A percentile compares a stretch with the other conserved stretches of the same genome.
Evolutionary conservation across 371 early-diverging fungal species (phyloP).

Genomic region (Chytridium lagenaria): DNA sequence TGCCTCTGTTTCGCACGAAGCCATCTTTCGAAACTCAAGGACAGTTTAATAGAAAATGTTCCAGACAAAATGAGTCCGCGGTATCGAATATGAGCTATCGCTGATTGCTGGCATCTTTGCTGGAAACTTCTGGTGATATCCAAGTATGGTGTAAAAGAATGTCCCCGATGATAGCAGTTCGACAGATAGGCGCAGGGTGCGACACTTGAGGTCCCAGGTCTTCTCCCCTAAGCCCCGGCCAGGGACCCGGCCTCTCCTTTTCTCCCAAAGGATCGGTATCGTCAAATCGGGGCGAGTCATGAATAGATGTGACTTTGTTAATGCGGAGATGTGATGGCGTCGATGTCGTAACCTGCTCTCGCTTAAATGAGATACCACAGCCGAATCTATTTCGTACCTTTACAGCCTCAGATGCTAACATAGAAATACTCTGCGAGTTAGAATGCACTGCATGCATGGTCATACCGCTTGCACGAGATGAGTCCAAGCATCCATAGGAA

Average conservation of each 20-base stretch:
- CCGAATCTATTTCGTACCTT: neutral
- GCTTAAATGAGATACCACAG: neutral
- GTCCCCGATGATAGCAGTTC: slow-evolving; percentile 53
- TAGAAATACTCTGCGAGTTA: neutral
- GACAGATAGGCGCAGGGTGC: slow-evolving; percentile 50
- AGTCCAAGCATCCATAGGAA: neutral
- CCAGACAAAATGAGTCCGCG: slow-evolving; percentile 77
- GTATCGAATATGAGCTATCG: slow-evolving; percentile 34
- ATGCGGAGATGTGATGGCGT: neutral
- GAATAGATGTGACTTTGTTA: neutral
- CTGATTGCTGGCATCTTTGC: neutral
- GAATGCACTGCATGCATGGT: neutral
- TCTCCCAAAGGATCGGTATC: neutral
- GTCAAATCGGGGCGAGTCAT: neutral
- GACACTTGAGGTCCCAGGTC: no score
- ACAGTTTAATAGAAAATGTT: slow-evolving; percentile 83
- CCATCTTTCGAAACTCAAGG: slow-evolving; percentile 75
- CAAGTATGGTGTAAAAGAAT: slow-evolving; percentile 54
- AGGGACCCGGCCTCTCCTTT: no score
- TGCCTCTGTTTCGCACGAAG: slow-evolving; percentile 62
- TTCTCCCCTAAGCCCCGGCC: no score
- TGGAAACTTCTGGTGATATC: slow-evolving; percentile 55
- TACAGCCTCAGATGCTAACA: neutral
- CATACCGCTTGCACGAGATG: neutral
- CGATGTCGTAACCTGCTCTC: neutral